Conservation (phyloP, 148 eudicot species). For the Heliamphora exappendiculata region DNA sequence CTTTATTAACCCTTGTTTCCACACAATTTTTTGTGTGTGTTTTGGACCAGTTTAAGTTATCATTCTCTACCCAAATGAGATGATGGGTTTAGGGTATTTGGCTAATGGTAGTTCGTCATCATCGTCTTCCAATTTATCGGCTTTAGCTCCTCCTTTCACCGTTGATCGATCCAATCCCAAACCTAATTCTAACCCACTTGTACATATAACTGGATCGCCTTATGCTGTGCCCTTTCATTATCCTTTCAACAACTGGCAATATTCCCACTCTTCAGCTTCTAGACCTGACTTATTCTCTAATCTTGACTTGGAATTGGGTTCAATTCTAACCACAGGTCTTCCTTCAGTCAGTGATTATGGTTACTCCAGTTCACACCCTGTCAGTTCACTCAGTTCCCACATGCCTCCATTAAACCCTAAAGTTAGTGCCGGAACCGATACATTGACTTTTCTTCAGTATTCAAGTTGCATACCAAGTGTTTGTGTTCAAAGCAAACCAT, state of each 20-base stretch:
- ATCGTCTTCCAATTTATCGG: slow-evolving; percentile 63
- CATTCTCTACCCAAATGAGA: slow-evolving; percentile 2
- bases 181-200: slow-evolving; percentile 34
- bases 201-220: slow-evolving; percentile 32
- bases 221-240: slow-evolving; percentile 33
- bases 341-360: slow-evolving; percentile 27
- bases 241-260: slow-evolving; percentile 38
- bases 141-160: slow-evolving; percentile 81
- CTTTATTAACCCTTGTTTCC: not conserved
- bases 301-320: slow-evolving; percentile 10
- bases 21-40: not conserved
- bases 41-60: slow-evolving; percentile 15
- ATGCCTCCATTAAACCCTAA: slow-evolving; percentile 26
- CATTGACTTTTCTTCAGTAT: slow-evolving; percentile 32
- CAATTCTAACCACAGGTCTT: slow-evolving; percentile 17
- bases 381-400: slow-evolving; percentile 16
- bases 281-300: slow-evolving; percentile 22
- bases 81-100: slow-evolving; percentile 55
- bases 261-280: slow-evolving; percentile 31
- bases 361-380: slow-evolving; percentile 27
- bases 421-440: slow-evolving; percentile 16
- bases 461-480: slow-evolving; percentile 19
- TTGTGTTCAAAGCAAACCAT: slow-evolving; percentile 33
- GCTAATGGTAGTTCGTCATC: slow-evolving; percentile 46
- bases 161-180: slow-evolving; percentile 49